phyloP scores from a whole-genome alignment of 805 yeast genomes.

The Zygosaccharomyces lentus region DNA sequence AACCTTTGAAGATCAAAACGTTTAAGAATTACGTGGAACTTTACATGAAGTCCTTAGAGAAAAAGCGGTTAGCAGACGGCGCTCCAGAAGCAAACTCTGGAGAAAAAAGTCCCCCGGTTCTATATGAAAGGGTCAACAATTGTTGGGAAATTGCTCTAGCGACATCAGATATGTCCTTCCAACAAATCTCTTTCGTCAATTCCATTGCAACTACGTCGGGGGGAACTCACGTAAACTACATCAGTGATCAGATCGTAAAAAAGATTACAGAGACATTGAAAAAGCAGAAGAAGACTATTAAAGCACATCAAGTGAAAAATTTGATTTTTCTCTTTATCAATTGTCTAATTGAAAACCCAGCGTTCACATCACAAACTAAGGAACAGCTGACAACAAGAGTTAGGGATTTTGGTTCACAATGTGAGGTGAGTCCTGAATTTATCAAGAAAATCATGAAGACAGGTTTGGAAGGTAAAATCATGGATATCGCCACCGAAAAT shows the following conservation, averaged over 20 bases:
- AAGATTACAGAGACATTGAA: slow-evolving; percentile 71
- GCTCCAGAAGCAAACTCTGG: slow-evolving; percentile 33
- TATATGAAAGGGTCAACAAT: slow-evolving; percentile 75
- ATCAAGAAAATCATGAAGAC: slow-evolving; percentile 69
- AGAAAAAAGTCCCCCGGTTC: slow-evolving; percentile 50
- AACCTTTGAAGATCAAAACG: slow-evolving; percentile 59
- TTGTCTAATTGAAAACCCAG: slow-evolving; percentile 92
- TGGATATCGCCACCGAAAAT: slow-evolving; percentile 80
- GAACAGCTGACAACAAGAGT: slow-evolving; percentile 90
- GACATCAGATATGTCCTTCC: slow-evolving; percentile 82
- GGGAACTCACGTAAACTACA: slow-evolving; percentile 88
- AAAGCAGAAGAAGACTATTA: slow-evolving; percentile 70
- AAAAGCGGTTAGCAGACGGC: slow-evolving; percentile 39
- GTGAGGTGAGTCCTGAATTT: slow-evolving; percentile 71
- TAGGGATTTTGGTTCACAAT: slow-evolving; percentile 83
- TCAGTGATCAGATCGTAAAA: slow-evolving; percentile 77
- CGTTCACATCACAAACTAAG: slow-evolving; percentile 95
- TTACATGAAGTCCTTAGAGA: slow-evolving; percentile 73
- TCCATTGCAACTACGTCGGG: slow-evolving; percentile 97
- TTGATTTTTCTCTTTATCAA: slow-evolving; percentile 88
- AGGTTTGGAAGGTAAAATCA: slow-evolving; percentile 61
- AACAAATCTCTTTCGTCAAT: slow-evolving; percentile 94
- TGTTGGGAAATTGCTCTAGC: slow-evolving; percentile 98
- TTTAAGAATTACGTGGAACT: slow-evolving; percentile 87
- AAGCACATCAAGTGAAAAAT: slow-evolving; percentile 83